Evolutionary conservation across 495 filamentous ascomycete genomes (phyloP).

Genomic region (Thermochaetoides thermophila): DNA sequence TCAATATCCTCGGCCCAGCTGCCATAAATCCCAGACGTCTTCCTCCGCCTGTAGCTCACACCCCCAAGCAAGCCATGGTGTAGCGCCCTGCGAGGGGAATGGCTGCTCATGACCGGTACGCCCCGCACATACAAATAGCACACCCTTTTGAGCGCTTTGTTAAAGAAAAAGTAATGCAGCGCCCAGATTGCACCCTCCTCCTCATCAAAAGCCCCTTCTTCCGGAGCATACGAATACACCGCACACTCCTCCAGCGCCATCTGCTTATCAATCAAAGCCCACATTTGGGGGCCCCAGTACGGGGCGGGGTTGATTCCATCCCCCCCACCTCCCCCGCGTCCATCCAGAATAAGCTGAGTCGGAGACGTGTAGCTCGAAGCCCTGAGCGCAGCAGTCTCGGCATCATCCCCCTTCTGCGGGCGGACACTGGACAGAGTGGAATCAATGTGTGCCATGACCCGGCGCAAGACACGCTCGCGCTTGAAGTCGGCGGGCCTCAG

Average conservation of each 20-base stretch:
- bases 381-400: too few species aligned
- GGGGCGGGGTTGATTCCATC: constrained; percentile 22
- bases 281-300: constrained; percentile 74
- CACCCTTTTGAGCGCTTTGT: constrained; percentile 81
- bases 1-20: constrained; percentile 1
- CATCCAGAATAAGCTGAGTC: too few species aligned
- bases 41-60: too few species aligned
- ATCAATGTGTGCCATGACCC: constrained; percentile 73
- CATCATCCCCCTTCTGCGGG: too few species aligned
- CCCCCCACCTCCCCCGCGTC: too few species aligned
- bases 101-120: constrained; percentile 68
- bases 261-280: constrained; percentile 79
- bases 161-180: constrained; percentile 94
- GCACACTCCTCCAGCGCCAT: constrained; percentile 78
- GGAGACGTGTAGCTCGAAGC: constrained; percentile 20
- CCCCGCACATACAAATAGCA: constrained; percentile 85
- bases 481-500: constrained; percentile 78
- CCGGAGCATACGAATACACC: constrained; percentile 71
- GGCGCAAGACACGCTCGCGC: constrained; percentile 55
- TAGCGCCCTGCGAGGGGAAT: constrained; percentile 33
- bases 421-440: constrained; percentile 72
- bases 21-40: constrained; percentile 4
- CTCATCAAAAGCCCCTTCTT: constrained; percentile 72
- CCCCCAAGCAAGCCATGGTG: constrained; percentile 12
- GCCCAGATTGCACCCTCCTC: constrained; percentile 92